Percentiles rank a stretch among this genome's conserved stretches.
Evolutionary conservation across 2,329 filamentous ascomycete genomes (phyloP).

Genomic region (Fusarium xyrophilum): DNA sequence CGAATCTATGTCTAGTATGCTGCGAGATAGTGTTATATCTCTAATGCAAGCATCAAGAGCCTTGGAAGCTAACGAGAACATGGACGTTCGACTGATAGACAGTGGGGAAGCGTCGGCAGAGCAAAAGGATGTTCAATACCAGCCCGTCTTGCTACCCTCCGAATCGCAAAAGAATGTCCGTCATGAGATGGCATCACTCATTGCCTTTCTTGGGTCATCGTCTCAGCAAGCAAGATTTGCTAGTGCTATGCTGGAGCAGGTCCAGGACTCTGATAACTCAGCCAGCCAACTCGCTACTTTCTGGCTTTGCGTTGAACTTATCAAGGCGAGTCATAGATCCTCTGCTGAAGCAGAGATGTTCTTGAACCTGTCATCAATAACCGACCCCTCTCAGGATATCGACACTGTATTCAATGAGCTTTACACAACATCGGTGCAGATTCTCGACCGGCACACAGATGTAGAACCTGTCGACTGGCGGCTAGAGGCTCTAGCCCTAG

Average conservation of each 20-base stretch:
- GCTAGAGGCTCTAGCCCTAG: constrained; percentile 78
- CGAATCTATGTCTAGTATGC: constrained; percentile 68
- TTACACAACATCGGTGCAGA: constrained; percentile 70
- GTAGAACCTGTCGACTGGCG: constrained; percentile 68
- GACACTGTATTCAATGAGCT: constrained; percentile 66
- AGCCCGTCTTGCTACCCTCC: constrained; percentile 66
- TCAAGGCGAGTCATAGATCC: constrained; percentile 63
- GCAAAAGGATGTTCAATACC: constrained; percentile 53
- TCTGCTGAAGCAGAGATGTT: constrained; percentile 69
- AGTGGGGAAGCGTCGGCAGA: constrained; percentile 17
- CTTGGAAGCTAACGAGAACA: constrained; percentile 14
- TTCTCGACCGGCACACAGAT: constrained; percentile 64
- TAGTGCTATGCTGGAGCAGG: constrained; percentile 68
- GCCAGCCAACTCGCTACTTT: constrained; percentile 72
- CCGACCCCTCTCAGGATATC: constrained; percentile 49
- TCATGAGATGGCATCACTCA: constrained; percentile 63
- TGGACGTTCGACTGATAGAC: constrained; percentile 42
- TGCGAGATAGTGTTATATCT: constrained; percentile 76
- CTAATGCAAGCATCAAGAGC: constrained; percentile 42
- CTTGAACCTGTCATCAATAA: constrained; percentile 59
- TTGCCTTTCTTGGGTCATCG: constrained; percentile 62
- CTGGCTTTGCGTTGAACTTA: constrained; percentile 79
- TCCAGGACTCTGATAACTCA: constrained; percentile 62
- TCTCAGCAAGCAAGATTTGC: constrained; percentile 67
- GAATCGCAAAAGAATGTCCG: constrained; percentile 72